Percentiles rank a stretch among this genome's conserved stretches.
phyloP scores from a whole-genome alignment of 805 yeast genomes.

The Ogataea nonfermentans region DNA sequence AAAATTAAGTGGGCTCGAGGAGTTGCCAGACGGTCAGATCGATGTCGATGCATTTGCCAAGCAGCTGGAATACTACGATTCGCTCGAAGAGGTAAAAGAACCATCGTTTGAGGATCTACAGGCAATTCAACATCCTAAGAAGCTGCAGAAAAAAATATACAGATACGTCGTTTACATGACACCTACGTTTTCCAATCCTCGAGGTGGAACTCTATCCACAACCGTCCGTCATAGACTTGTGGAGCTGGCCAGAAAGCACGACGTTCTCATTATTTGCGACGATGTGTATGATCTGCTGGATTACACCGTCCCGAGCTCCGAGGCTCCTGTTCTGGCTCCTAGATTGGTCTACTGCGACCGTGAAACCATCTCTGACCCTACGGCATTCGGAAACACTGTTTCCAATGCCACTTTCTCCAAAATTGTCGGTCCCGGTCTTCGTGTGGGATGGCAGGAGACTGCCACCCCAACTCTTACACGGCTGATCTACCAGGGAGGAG shows the following conservation, averaged over 20 bases:
- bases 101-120: slow-evolving; percentile 25
- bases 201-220: slow-evolving; percentile 59
- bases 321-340: slow-evolving; percentile 10
- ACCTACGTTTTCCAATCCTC: slow-evolving; percentile 81
- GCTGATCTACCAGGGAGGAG: slow-evolving; percentile 70
- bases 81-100: slow-evolving; percentile 24
- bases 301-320: slow-evolving; percentile 36
- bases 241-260: slow-evolving; percentile 69
- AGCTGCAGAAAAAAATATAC: slow-evolving; percentile 51
- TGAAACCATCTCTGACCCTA: slow-evolving; percentile 38
- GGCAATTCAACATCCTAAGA: slow-evolving; percentile 37
- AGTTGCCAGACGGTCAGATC: slow-evolving; percentile 46
- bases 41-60: slow-evolving; percentile 51
- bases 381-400: slow-evolving; percentile 60
- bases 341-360: slow-evolving; percentile 65
- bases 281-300: slow-evolving; percentile 78
- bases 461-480: slow-evolving; percentile 51
- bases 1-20: slow-evolving; percentile 64
- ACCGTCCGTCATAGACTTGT: slow-evolving; percentile 52
- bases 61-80: slow-evolving; percentile 43
- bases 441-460: slow-evolving; percentile 84
- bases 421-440: slow-evolving; percentile 75
- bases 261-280: slow-evolving; percentile 69
- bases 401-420: slow-evolving; percentile 80
- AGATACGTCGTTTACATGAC: slow-evolving; percentile 70